phyloP scores from a whole-genome alignment of 148 eudicot genomes.

The Rhododendron ovatum region DNA sequence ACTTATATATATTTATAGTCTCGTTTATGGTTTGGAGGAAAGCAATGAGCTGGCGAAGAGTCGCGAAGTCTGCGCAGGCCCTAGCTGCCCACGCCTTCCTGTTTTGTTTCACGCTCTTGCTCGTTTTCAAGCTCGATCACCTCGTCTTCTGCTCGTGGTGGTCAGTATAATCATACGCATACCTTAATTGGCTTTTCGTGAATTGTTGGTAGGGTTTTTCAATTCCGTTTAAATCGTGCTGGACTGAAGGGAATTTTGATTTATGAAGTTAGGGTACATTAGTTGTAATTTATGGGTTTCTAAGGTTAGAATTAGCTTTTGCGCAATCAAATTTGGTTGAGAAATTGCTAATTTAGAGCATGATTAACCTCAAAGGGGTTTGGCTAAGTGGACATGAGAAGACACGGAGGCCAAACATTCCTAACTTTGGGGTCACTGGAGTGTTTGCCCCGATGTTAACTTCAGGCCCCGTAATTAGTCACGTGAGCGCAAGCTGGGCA shows the following conservation, averaged over 20 bases:
- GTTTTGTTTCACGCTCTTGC: conserved; percentile 57
- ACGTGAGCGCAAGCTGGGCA: too few relatives aligned
- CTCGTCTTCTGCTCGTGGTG: conserved; percentile 67
- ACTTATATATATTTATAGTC: not conserved
- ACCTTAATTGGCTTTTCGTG: not conserved
- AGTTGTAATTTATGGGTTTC: not conserved
- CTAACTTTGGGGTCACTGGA: too few relatives aligned
- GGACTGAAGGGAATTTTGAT: not conserved
- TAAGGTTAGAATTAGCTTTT: not conserved
- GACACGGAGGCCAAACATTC: too few relatives aligned
- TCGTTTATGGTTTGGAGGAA: conserved; percentile 4
- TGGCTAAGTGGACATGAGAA: too few relatives aligned
- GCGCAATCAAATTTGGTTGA: not conserved
- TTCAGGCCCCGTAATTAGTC: too few relatives aligned
- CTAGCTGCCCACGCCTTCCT: conserved; percentile 61
- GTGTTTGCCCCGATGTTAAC: too few relatives aligned
- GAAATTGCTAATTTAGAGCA: not conserved
- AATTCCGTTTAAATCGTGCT: not conserved
- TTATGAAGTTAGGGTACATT: not conserved
- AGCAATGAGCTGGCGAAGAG: conserved; percentile 78
- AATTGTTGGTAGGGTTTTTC: not conserved
- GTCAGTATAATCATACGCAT: conserved; percentile 26
- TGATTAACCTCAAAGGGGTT: not conserved
- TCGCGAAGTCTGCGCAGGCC: conserved; percentile 61
- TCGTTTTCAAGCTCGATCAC: conserved; percentile 79